A percentile compares a stretch with the other conserved stretches of the same genome.
Evolutionary conservation across 176 grass and related monocot species (phyloP).

Genomic region (Guadua angustifolia): DNA sequence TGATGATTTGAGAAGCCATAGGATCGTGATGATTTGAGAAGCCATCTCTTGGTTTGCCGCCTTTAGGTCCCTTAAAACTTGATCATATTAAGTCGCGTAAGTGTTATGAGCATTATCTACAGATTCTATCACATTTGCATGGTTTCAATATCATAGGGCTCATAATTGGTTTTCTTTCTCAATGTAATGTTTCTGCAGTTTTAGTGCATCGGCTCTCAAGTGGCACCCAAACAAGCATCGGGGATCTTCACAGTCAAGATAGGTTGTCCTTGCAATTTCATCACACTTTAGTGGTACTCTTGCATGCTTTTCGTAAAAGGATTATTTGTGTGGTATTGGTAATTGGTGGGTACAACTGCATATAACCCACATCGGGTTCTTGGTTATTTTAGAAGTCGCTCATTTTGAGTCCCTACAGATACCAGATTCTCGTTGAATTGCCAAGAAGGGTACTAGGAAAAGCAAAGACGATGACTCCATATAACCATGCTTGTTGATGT

Average conservation of each 20-base stretch:
- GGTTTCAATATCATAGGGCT: too few relatives aligned
- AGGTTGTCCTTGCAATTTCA: background rate
- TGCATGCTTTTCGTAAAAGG: background rate
- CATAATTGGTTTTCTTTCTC: too few relatives aligned
- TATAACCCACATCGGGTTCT: background rate
- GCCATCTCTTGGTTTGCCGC: constrained; percentile 78
- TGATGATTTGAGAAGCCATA: constrained; percentile 51
- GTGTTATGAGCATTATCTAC: constrained; percentile 42
- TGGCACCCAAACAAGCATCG: constrained; percentile 93
- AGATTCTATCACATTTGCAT: constrained; percentile 6
- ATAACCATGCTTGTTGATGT: background rate
- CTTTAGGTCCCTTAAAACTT: constrained; percentile 59
- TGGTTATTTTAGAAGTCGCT: background rate
- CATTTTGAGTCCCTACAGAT: background rate
- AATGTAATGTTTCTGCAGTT: too few relatives aligned
- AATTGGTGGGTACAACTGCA: background rate
- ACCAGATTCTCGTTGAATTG: background rate
- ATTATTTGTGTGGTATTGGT: too few relatives aligned
- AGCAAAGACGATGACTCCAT: background rate
- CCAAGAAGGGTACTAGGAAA: background rate
- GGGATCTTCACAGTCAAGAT: constrained; percentile 65
- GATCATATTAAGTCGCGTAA: constrained; percentile 88
- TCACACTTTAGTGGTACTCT: background rate
- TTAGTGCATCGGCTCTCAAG: too few relatives aligned
- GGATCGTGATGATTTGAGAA: too few relatives aligned